Conservation (phyloP, 768 basidiomycete species). For the Calocybe indica region DNA sequence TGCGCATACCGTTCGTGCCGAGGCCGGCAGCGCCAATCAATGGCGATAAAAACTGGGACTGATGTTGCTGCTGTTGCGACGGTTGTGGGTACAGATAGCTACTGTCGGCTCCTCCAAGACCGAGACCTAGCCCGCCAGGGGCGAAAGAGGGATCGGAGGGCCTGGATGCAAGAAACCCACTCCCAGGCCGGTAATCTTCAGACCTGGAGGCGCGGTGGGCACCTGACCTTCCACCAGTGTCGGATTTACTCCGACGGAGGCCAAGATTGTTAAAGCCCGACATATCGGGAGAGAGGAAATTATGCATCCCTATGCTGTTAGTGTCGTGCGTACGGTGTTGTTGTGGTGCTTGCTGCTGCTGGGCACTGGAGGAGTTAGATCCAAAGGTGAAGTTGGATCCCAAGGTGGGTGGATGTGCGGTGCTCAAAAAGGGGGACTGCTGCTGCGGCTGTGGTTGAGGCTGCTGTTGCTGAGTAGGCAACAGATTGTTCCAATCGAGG, state of each 20-base stretch:
- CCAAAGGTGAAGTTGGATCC: slow-evolving; percentile 29
- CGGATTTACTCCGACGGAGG: slow-evolving; percentile 23
- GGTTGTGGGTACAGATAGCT: slow-evolving; percentile 13
- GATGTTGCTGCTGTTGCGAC: slow-evolving; percentile 21
- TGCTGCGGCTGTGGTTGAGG: slow-evolving; percentile 17
- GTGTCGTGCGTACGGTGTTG: slow-evolving; percentile 5
- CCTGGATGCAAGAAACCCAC: not conserved
- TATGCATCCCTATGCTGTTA: not conserved
- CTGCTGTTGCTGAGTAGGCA: slow-evolving; percentile 17
- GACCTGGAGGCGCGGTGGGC: slow-evolving; percentile 21
- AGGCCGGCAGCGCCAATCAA: slow-evolving; percentile 13
- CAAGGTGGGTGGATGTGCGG: slow-evolving; percentile 15
- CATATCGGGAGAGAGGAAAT: slow-evolving; percentile 21
- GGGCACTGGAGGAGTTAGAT: slow-evolving; percentile 1
- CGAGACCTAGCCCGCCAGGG: not conserved
- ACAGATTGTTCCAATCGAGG: slow-evolving; percentile 40
- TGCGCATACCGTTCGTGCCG: not conserved
- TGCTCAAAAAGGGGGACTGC: slow-evolving; percentile 14
- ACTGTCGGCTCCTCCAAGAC: not conserved
- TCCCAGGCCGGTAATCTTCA: slow-evolving; percentile 40
- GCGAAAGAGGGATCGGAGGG: not conserved
- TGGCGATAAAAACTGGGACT: slow-evolving; percentile 2
- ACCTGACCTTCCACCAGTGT: slow-evolving; percentile 10
- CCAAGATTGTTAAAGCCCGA: slow-evolving; percentile 9
- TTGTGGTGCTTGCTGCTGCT: slow-evolving; percentile 1